These are phyloP conservation scores for Phialocephala sp. DNA, from an alignment of 2,329 filamentous ascomycete species.

Conservation along the genomic window DNA sequence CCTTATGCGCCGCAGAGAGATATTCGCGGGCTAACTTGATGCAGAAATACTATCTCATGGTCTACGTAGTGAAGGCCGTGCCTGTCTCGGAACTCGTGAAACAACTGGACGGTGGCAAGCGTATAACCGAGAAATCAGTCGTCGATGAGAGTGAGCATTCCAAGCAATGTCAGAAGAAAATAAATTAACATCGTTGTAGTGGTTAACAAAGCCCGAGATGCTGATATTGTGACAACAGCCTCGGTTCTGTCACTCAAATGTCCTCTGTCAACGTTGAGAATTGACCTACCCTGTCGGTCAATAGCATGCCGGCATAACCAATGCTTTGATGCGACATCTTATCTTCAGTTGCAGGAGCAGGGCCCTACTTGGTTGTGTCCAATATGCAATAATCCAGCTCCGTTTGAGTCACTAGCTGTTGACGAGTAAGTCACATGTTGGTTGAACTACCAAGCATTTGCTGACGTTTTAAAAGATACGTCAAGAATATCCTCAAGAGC, in stretches of 20 bases:
- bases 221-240: slow-evolving; percentile 88
- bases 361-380: slow-evolving; percentile 97
- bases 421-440: slow-evolving; percentile 70
- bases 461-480: slow-evolving; percentile 64
- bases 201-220: slow-evolving; percentile 79
- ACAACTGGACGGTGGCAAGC: slow-evolving; percentile 67
- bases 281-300: slow-evolving; percentile 80
- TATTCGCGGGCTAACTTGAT: slow-evolving; percentile 29
- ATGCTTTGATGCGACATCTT: slow-evolving; percentile 93
- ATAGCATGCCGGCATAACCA: slow-evolving; percentile 85
- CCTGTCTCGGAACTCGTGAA: slow-evolving; percentile 74
- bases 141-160: slow-evolving; percentile 75
- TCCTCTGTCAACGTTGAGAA: slow-evolving; percentile 84
- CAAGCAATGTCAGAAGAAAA: background rate
- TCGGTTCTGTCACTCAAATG: slow-evolving; percentile 91
- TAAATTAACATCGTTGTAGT: slow-evolving; percentile 57
- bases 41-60: slow-evolving; percentile 74
- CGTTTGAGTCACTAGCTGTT: slow-evolving; percentile 82
- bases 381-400: slow-evolving; percentile 83
- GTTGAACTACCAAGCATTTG: slow-evolving; percentile 20
- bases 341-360: slow-evolving; percentile 93
- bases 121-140: slow-evolving; percentile 81
- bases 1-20: slow-evolving; percentile 28
- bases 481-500: slow-evolving; percentile 80
- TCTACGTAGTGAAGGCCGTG: slow-evolving; percentile 77